phyloP scores from a whole-genome alignment of 139 green algal species.

The Chlamydomonas incerta region DNA sequence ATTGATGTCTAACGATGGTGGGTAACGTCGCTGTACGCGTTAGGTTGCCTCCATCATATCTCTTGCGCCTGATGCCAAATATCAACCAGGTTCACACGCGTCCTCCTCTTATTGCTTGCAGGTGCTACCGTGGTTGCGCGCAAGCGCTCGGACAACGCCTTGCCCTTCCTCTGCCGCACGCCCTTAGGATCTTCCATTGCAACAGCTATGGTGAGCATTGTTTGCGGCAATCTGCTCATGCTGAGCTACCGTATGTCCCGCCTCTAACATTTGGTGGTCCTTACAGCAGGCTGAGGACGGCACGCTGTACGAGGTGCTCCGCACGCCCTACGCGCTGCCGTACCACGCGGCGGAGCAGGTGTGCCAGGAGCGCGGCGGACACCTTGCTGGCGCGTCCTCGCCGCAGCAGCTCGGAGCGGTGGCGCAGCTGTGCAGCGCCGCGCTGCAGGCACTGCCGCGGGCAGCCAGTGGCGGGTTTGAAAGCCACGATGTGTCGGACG shows the following conservation, averaged over 20 bases:
- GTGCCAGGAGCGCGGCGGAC: neutral
- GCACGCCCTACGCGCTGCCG: neutral
- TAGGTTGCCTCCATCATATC: too few species aligned
- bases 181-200: too few species aligned
- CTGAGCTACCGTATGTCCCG: too few species aligned
- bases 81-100: too few species aligned
- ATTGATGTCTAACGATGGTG: neutral
- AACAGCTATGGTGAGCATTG: too few species aligned
- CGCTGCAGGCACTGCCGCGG: neutral
- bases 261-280: too few species aligned
- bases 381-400: neutral
- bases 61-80: too few species aligned
- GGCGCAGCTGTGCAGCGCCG: neutral
- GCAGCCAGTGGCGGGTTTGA: neutral
- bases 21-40: too few species aligned
- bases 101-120: too few species aligned
- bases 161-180: neutral
- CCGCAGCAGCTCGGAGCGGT: neutral
- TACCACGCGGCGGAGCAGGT: conserved; percentile 6
- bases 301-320: neutral
- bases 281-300: neutral
- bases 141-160: neutral
- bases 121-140: neutral
- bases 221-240: too few species aligned
- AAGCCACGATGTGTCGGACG: neutral